Conservation (phyloP, 495 filamentous ascomycete species). For the Podospora anserina region DNA sequence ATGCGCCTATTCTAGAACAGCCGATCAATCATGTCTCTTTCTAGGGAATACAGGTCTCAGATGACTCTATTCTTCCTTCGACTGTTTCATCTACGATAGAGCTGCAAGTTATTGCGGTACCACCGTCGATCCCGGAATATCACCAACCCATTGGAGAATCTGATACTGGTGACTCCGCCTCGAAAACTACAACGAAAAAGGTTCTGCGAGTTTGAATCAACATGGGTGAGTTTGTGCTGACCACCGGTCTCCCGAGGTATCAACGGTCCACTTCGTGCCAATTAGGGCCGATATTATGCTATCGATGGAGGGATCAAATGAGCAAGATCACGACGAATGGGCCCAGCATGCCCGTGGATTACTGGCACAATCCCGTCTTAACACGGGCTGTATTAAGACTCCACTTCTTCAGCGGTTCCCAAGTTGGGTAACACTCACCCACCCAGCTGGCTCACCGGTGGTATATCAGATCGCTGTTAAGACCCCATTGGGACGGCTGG, state of each 20-base stretch:
- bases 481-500: neutral
- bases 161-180: neutral
- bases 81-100: neutral
- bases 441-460: conserved; percentile 1
- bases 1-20: neutral
- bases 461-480: neutral
- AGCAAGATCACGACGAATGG: neutral
- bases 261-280: neutral
- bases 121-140: neutral
- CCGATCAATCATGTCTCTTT: neutral
- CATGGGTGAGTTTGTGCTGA: neutral
- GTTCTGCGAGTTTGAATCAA: neutral
- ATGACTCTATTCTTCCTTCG: neutral
- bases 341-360: neutral
- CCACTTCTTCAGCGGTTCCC: conserved; percentile 1
- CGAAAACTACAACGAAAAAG: neutral
- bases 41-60: neutral
- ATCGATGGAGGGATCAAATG: neutral
- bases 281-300: neutral
- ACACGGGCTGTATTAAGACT: conserved; percentile 2
- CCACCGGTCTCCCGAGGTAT: neutral
- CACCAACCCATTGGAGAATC: neutral
- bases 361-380: neutral
- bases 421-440: neutral
- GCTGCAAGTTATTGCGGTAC: neutral